A percentile compares a stretch with the other conserved stretches of the same genome.
phyloP scores from a whole-genome alignment of 2,329 filamentous ascomycete genomes.

The Cytospora piceicola region DNA sequence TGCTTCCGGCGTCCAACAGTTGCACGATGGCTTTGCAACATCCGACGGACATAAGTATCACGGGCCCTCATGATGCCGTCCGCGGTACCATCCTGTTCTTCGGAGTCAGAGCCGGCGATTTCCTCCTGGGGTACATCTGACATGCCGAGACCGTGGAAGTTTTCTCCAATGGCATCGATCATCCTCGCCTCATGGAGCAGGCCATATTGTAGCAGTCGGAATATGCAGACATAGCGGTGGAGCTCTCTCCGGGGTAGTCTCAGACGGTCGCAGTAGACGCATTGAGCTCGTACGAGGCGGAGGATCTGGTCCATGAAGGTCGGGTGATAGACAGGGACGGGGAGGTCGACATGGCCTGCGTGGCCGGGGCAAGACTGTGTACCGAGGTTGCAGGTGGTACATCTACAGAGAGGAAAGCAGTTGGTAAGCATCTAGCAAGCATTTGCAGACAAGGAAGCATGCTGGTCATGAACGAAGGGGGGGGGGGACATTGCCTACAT shows the following conservation, averaged over 20 bases:
- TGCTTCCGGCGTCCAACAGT: conserved; percentile 69
- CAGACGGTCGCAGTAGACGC: conserved; percentile 87
- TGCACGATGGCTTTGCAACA: conserved; percentile 64
- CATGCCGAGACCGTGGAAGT: conserved; percentile 49
- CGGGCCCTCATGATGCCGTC: conserved; percentile 58
- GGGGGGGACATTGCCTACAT: conserved; percentile 58
- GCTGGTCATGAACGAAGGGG: not conserved
- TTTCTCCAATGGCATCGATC: conserved; percentile 58
- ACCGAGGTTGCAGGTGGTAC: conserved; percentile 87
- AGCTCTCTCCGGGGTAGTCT: conserved; percentile 77
- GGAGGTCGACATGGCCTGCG: conserved; percentile 91
- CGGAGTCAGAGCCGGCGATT: conserved; percentile 66
- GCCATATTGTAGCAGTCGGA: conserved; percentile 84
- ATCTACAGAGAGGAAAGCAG: conserved; percentile 56
- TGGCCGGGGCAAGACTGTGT: conserved; percentile 87
- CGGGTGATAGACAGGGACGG: conserved; percentile 93
- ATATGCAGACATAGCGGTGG: conserved; percentile 80
- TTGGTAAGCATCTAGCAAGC: not conserved
- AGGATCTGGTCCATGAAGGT: conserved; percentile 93
- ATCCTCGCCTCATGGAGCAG: conserved; percentile 70
- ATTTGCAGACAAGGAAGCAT: not conserved
- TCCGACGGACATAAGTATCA: conserved; percentile 72
- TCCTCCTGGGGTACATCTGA: conserved; percentile 48
- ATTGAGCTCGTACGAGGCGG: conserved; percentile 82
- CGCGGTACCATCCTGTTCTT: conserved; percentile 55